Base-by-base conservation (phyloP, 495 filamentous ascomycete species). In the Talaromyces borbonicus region DNA sequence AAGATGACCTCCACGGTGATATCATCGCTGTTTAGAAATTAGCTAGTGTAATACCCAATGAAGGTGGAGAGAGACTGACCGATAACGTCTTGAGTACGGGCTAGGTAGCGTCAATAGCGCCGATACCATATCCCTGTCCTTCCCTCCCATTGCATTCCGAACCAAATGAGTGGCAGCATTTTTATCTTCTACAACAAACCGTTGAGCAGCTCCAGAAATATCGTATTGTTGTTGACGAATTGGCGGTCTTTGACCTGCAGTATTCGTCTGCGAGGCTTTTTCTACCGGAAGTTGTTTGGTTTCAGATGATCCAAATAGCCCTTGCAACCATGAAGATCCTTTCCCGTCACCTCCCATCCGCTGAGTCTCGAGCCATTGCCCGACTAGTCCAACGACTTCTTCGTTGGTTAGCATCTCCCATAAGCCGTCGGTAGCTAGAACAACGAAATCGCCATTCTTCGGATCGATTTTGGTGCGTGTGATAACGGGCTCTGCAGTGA, bases 401-500 rank as follows among this genome's bases (percentile, higher is more conserved):
- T 99, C 93, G 57, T 96, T 99, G 41, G 86, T 95, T 41, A 99
- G 71, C 90, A 97, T 97, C 66, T 99, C 93, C 92, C 93, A 99
- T 9, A 99, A 72, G 2, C 93, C 93, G 57, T 99, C 93, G 0
- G 93, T 95, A 4, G 93, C 93, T 73, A 99, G 80, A 42, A 99
- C 90, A 4, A 99, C 68, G 53, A 99, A 99, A 56, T 97, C 93
- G 36, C 92, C 92, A 48, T 83, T 83, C 32, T 83, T 77, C 8
- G 92, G 92, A 51, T 94, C 78, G 43, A 99, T 81, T 61, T 90
- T 84, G 24, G 92, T 96, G n/a, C 87, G 95, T 5, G 89, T 97
- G 37, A 99, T 75, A 29, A 96, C 72, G 8, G 92, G 92, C 66
- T 99, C 92, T 4, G 93, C 93, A 5, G 93, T 99, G 15, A 99